Percentiles rank a stretch among this genome's conserved stretches.
phyloP scores from a whole-genome alignment of 1,284 basidiomycete species.

The Hemileia vastatrix region DNA sequence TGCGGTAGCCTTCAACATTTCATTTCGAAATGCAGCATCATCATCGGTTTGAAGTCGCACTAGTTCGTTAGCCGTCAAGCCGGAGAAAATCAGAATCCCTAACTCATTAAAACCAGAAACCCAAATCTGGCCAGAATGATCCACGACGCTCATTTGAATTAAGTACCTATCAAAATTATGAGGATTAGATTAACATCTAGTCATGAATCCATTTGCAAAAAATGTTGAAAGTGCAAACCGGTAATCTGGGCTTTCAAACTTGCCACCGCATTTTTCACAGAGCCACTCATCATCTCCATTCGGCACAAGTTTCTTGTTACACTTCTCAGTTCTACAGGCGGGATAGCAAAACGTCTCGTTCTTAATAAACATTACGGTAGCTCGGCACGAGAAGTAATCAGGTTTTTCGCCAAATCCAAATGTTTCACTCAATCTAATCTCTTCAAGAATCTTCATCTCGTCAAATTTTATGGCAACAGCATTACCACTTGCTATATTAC shows the following conservation, averaged over 20 bases:
- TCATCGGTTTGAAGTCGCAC: constrained; percentile 24
- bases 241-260: constrained; percentile 64
- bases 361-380: constrained; percentile 83
- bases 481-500: constrained; percentile 43
- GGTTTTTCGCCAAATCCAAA: constrained; percentile 67
- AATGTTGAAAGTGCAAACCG: constrained; percentile 52
- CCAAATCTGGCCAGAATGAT: constrained; percentile 83
- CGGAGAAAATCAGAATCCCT: constrained; percentile 62
- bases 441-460: constrained; percentile 64
- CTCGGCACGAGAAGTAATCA: constrained; percentile 72
- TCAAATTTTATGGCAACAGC: constrained; percentile 55
- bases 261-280: constrained; percentile 87
- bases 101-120: constrained; percentile 92
- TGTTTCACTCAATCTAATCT: constrained; percentile 70
- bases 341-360: constrained; percentile 78
- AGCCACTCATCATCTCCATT: constrained; percentile 60
- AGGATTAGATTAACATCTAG: not conserved
- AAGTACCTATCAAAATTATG: constrained; percentile 60
- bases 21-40: constrained; percentile 2
- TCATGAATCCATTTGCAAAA: not conserved
- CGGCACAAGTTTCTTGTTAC: constrained; percentile 84
- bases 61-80: constrained; percentile 69
- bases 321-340: constrained; percentile 69
- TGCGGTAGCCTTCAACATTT: constrained; percentile 6
- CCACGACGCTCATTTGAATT: constrained; percentile 75